Conservation (phyloP, 2,329 filamentous ascomycete genomes). For the Fusarium pseudograminearum region DNA sequence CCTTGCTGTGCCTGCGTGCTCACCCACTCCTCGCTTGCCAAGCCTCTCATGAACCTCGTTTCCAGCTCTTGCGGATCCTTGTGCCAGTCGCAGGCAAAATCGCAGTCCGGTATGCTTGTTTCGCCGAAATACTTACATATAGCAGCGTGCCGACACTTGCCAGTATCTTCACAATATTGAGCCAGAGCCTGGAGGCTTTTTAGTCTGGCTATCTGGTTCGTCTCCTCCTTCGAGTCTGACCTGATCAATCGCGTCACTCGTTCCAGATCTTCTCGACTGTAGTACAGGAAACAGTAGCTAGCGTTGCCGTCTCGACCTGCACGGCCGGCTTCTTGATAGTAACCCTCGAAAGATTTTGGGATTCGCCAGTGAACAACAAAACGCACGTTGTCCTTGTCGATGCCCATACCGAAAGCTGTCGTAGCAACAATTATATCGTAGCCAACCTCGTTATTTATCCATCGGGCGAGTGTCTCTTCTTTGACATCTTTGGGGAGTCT, state of each 20-base stretch:
- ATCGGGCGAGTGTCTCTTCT: constrained; percentile 76
- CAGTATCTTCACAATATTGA: constrained; percentile 83
- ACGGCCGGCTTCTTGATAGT: constrained; percentile 94
- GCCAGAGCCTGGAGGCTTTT: constrained; percentile 77
- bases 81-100: constrained; percentile 83
- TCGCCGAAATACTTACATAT: constrained; percentile 86
- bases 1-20: constrained; percentile 72
- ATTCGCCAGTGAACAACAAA: constrained; percentile 96
- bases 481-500: constrained; percentile 76
- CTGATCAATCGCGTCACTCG: constrained; percentile 71
- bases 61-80: constrained; percentile 73
- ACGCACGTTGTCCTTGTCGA: constrained; percentile 93
- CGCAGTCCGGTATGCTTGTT: constrained; percentile 67
- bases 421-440: constrained; percentile 96
- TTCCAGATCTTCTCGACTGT: constrained; percentile 87
- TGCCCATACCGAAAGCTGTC: constrained; percentile 97
- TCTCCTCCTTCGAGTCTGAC: constrained; percentile 57
- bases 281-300: constrained; percentile 89
- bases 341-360: constrained; percentile 94
- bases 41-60: constrained; percentile 65
- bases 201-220: constrained; percentile 64
- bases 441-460: constrained; percentile 78
- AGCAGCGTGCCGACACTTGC: constrained; percentile 77
- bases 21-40: constrained; percentile 72
- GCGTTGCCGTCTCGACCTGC: constrained; percentile 92